phyloP scores from a whole-genome alignment of 2,329 filamentous ascomycete species.

The Chalaropsis thielavioides region DNA sequence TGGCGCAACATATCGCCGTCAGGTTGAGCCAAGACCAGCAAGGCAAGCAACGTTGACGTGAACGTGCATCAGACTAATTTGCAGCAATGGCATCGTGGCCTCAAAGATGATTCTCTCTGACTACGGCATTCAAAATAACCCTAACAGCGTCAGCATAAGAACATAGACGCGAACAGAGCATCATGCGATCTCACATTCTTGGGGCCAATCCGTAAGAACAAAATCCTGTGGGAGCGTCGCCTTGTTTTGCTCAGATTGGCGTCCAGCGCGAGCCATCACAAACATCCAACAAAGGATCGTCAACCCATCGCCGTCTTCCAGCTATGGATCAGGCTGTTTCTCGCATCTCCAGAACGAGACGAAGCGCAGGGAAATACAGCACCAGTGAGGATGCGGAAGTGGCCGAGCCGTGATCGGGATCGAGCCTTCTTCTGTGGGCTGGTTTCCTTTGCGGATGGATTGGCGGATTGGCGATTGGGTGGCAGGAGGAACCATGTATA shows the following conservation, averaged over 20 bases:
- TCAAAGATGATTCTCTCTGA: background rate
- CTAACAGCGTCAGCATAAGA: background rate
- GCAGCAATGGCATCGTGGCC: background rate
- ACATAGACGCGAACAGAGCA: background rate
- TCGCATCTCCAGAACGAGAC: background rate
- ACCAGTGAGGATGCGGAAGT: slow-evolving; percentile 3
- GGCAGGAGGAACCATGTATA: background rate
- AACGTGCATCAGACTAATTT: background rate
- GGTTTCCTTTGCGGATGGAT: background rate
- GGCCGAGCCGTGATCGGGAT: background rate
- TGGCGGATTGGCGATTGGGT: background rate
- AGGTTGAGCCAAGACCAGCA: background rate
- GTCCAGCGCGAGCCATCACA: background rate
- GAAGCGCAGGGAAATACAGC: background rate
- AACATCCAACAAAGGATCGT: background rate
- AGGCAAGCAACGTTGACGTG: background rate
- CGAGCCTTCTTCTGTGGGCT: background rate
- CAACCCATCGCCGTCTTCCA: background rate
- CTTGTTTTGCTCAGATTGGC: background rate
- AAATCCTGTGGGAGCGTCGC: background rate
- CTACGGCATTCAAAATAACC: background rate
- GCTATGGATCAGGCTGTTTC: background rate
- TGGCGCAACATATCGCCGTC: background rate
- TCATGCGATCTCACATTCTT: too few relatives aligned
- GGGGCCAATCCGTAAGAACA: background rate